phyloP scores from a whole-genome alignment of 139 green algal species.

The Pleodorina starrii region DNA sequence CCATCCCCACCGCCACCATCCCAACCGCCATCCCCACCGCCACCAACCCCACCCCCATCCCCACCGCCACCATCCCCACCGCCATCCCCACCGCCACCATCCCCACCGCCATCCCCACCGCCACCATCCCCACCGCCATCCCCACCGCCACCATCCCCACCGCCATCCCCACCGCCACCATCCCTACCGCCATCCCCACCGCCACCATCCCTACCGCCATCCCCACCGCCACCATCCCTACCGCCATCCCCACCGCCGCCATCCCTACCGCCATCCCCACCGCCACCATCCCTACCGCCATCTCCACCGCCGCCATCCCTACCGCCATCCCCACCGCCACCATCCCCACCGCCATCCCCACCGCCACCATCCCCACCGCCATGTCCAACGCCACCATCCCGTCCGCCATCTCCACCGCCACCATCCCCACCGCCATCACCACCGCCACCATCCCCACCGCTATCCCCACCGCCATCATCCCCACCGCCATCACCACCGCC shows the following conservation, averaged over 20 bases:
- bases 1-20: neutral
- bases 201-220: neutral
- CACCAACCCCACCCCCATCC: neutral
- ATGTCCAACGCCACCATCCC: neutral
- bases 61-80: neutral
- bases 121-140: neutral
- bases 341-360: neutral
- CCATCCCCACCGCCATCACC: neutral
- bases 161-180: neutral
- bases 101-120: neutral
- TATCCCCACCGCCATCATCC: neutral
- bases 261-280: neutral
- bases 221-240: neutral
- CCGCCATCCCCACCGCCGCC: neutral
- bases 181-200: neutral
- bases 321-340: neutral
- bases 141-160: neutral
- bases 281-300: neutral
- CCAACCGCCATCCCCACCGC: neutral
- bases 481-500: neutral
- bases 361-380: too few relatives aligned
- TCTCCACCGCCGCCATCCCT: neutral
- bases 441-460: neutral
- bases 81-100: neutral
- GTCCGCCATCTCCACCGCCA: neutral